Percentiles rank a stretch among this genome's conserved stretches.
phyloP scores from a whole-genome alignment of 495 filamentous ascomycete species.

The Melanomma pulvis-pyrius region DNA sequence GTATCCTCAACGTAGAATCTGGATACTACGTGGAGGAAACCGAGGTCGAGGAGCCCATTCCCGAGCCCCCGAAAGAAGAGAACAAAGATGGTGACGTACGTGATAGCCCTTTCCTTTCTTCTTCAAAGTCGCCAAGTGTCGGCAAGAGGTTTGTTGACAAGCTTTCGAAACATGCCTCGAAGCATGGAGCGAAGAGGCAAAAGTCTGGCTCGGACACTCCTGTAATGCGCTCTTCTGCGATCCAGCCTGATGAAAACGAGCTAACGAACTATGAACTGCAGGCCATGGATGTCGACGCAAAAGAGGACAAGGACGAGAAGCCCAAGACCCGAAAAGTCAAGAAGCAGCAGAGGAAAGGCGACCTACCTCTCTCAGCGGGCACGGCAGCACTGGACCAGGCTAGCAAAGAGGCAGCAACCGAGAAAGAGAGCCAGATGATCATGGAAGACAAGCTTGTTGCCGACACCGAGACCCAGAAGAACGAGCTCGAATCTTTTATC shows the following conservation, averaged over 20 bases:
- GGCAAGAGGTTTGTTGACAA: constrained; percentile 6
- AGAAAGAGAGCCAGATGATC: constrained; percentile 87
- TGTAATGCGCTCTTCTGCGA: constrained; percentile 17
- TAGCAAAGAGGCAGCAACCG: constrained; percentile 65
- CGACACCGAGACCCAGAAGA: constrained; percentile 99
- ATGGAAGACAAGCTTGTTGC: constrained; percentile 98
- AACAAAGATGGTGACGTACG: constrained; percentile 64
- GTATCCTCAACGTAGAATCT: constrained; percentile 92
- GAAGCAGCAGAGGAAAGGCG: constrained; percentile 99
- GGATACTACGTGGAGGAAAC: constrained; percentile 98
- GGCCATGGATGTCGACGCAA: constrained; percentile 87
- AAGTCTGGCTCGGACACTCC: constrained; percentile 22
- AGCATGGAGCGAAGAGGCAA: constrained; percentile 34
- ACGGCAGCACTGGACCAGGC: constrained; percentile 75
- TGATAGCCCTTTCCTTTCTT: constrained; percentile 29
- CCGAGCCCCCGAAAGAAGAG: constrained; percentile 57
- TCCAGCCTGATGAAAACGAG: constrained; percentile 1
- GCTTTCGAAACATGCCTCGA: not conserved
- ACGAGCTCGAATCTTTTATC: constrained; percentile 96
- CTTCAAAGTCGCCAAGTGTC: constrained; percentile 4
- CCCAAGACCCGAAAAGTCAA: constrained; percentile 97
- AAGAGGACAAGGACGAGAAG: constrained; percentile 66
- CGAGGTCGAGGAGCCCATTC: constrained; percentile 92
- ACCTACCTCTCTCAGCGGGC: constrained; percentile 82
- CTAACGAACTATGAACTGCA: constrained; percentile 46